Evolutionary conservation across 345 rosid species (phyloP).

Genomic region (Xanthoceras sorbifolium): DNA sequence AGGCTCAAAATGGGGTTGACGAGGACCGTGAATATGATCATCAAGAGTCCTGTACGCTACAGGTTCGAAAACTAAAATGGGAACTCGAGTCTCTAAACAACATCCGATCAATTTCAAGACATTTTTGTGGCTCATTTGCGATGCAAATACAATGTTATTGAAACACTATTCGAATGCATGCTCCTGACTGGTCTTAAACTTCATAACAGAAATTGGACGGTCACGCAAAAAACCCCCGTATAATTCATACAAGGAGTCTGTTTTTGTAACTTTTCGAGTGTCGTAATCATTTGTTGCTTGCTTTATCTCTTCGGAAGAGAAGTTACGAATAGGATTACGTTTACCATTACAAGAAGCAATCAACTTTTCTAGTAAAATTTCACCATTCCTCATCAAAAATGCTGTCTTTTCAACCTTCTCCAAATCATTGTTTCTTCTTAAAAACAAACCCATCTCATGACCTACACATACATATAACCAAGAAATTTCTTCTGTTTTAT

Average conservation of each 20-base stretch:
- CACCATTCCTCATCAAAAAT: conserved; percentile 9
- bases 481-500: too few species aligned
- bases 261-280: too few species aligned
- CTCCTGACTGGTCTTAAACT: neutral
- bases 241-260: neutral
- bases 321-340: conserved; percentile 13
- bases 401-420: neutral
- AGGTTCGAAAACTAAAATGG: neutral
- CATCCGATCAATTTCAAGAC: neutral
- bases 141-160: neutral
- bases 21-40: neutral
- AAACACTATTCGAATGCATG: neutral
- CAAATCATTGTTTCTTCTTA: neutral
- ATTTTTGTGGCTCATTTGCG: neutral
- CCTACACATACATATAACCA: neutral
- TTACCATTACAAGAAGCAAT: conserved; percentile 19
- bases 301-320: conserved; percentile 16
- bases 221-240: conserved; percentile 15
- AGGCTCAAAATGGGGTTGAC: neutral
- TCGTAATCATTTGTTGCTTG: conserved; percentile 8
- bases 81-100: neutral
- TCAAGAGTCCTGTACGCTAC: neutral
- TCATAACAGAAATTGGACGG: conserved; percentile 16
- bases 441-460: neutral
- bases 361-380: conserved; percentile 11